Evolutionary conservation across 83 land plant genomes (phyloP).

Genomic region (Diphasiastrum complanatum): DNA sequence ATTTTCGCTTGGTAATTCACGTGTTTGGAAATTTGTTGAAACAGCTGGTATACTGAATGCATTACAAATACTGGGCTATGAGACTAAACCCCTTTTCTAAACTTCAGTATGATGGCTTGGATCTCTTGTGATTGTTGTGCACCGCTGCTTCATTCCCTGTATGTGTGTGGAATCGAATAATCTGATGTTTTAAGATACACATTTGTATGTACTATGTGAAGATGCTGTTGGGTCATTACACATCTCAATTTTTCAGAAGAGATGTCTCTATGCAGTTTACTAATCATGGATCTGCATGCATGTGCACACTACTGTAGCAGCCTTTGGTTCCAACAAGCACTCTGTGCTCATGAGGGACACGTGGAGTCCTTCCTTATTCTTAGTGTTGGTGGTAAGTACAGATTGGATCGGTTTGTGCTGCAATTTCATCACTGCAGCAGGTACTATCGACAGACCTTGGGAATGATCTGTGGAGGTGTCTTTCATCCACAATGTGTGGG

Average conservation of each 20-base stretch:
- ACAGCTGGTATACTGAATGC: too few relatives aligned
- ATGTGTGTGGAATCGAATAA: too few relatives aligned
- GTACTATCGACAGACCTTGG: constrained; percentile 26
- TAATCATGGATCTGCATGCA: constrained; percentile 35
- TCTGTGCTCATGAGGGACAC: constrained; percentile 32
- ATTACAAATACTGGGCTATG: too few relatives aligned
- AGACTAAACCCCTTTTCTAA: too few relatives aligned
- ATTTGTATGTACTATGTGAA: background rate
- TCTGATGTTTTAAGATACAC: too few relatives aligned
- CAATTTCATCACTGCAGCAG: constrained; percentile 34
- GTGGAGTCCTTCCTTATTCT: constrained; percentile 13
- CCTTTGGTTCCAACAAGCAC: constrained; percentile 34
- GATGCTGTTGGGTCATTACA: constrained; percentile 9
- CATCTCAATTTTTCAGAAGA: background rate
- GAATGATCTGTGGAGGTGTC: constrained; percentile 9
- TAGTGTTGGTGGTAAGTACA: constrained; percentile 35
- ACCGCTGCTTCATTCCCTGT: too few relatives aligned
- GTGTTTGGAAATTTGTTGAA: too few relatives aligned
- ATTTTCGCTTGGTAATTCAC: too few relatives aligned
- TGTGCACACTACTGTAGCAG: constrained; percentile 38
- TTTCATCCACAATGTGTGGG: constrained; percentile 1
- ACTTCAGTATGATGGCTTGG: too few relatives aligned
- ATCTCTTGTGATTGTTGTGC: too few relatives aligned
- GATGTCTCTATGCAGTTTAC: constrained; percentile 15
- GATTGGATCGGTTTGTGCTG: constrained; percentile 31